A percentile compares a stretch with the other conserved stretches of the same genome.
phyloP scores from a whole-genome alignment of 176 grass and related monocot genomes.

The Urochloa ruziziensis region DNA sequence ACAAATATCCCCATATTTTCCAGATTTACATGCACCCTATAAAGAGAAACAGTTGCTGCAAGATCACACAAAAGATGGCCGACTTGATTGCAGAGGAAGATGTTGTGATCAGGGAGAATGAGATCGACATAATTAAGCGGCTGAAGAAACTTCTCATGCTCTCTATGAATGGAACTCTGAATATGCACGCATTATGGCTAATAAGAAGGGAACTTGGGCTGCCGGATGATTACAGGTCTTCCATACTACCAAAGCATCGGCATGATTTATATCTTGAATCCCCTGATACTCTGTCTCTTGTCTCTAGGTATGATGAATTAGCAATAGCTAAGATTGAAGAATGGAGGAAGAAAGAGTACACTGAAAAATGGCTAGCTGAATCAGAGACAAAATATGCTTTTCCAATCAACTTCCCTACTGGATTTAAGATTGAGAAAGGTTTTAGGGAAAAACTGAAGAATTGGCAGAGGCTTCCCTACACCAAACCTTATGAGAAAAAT shows the following conservation, averaged over 20 bases:
- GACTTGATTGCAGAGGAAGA: constrained; percentile 56
- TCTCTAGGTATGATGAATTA: constrained; percentile 36
- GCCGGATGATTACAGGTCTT: constrained; percentile 54
- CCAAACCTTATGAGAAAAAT: constrained; percentile 54
- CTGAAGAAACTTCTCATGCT: constrained; percentile 69
- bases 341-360: constrained; percentile 66
- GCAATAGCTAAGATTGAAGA: constrained; percentile 54
- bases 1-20: constrained; percentile 62
- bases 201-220: constrained; percentile 55
- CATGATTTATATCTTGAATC: constrained; percentile 33
- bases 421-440: constrained; percentile 61
- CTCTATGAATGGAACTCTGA: constrained; percentile 30
- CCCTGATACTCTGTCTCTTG: constrained; percentile 45
- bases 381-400: constrained; percentile 64
- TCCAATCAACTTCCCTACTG: constrained; percentile 50
- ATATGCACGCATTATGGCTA: constrained; percentile 58
- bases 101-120: constrained; percentile 34
- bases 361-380: constrained; percentile 60
- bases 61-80: constrained; percentile 39
- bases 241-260: constrained; percentile 41
- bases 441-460: constrained; percentile 53
- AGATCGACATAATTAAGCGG: constrained; percentile 20
- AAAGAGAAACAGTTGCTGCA: constrained; percentile 54
- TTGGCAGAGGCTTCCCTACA: constrained; percentile 66
- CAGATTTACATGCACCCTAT: constrained; percentile 53